These are phyloP conservation scores for Lathyrus tuberosus DNA, from an alignment of 306 rosid genomes.

Conservation along the genomic window DNA sequence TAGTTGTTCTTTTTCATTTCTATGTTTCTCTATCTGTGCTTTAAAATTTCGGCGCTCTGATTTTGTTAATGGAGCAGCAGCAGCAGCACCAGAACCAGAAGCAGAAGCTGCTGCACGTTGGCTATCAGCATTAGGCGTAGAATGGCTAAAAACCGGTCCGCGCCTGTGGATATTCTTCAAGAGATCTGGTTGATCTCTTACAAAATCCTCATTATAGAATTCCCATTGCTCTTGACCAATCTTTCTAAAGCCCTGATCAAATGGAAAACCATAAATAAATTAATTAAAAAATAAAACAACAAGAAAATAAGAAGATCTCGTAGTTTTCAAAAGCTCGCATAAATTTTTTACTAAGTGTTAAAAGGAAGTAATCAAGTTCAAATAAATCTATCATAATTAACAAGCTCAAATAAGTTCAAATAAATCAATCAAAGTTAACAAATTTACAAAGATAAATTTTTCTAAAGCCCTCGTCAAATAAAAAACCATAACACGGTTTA, in stretches of 20 bases:
- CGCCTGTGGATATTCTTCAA: slow-evolving; percentile 82
- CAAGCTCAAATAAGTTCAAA: no score
- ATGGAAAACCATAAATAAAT: slow-evolving; percentile 33
- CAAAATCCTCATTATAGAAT: slow-evolving; percentile 77
- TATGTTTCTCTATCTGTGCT: slow-evolving; percentile 63
- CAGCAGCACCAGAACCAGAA: not conserved
- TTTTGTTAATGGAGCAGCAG: slow-evolving; percentile 50
- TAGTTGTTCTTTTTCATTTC: slow-evolving; percentile 55
- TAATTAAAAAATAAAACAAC: not conserved
- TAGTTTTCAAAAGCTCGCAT: not conserved
- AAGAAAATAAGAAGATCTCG: not conserved
- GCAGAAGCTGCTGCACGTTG: slow-evolving; percentile 11
- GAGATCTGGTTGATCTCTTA: slow-evolving; percentile 73
- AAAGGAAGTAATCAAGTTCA: not conserved
- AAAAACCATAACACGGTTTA: slow-evolving; percentile 24
- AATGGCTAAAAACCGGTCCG: slow-evolving; percentile 90
- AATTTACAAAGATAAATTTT: slow-evolving; percentile 52
- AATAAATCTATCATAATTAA: no score
- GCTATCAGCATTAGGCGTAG: slow-evolving; percentile 58
- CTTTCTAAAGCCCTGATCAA: slow-evolving; percentile 78
- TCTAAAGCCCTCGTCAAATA: slow-evolving; percentile 59
- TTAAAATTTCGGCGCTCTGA: slow-evolving; percentile 56
- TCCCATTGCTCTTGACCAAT: slow-evolving; percentile 87
- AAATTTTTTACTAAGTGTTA: not conserved
- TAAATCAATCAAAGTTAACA: no score